phyloP scores from a whole-genome alignment of 1,284 basidiomycete species.

The Amylostereum chailletii region DNA sequence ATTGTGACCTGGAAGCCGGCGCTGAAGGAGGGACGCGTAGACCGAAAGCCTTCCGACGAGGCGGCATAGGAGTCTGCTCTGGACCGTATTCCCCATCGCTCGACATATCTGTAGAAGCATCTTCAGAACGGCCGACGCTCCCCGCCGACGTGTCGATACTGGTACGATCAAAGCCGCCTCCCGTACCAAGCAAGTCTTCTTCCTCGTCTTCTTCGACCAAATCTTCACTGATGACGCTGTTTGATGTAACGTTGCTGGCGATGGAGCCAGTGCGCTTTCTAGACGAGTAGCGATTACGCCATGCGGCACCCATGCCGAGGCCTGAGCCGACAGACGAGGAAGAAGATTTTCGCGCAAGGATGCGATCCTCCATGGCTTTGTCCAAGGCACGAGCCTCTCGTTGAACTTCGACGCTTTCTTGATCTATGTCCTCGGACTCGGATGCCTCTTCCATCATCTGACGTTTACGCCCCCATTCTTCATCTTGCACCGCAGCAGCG shows the following conservation, averaged over 20 bases:
- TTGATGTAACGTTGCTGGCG: slow-evolving; percentile 55
- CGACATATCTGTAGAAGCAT: slow-evolving; percentile 23
- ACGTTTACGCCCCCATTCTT: slow-evolving; percentile 76
- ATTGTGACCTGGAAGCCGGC: slow-evolving; percentile 35
- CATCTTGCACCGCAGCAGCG: slow-evolving; percentile 56
- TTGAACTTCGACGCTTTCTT: slow-evolving; percentile 50
- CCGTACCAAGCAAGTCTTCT: slow-evolving; percentile 56
- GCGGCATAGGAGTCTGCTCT: slow-evolving; percentile 19
- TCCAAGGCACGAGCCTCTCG: slow-evolving; percentile 71
- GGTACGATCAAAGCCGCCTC: slow-evolving; percentile 49
- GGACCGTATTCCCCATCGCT: slow-evolving; percentile 18
- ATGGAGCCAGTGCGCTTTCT: slow-evolving; percentile 67
- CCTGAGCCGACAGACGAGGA: slow-evolving; percentile 59
- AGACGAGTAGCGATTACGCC: slow-evolving; percentile 49
- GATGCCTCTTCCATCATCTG: slow-evolving; percentile 52
- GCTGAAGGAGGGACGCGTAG: slow-evolving; percentile 30
- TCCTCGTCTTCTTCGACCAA: slow-evolving; percentile 78
- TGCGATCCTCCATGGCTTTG: slow-evolving; percentile 75
- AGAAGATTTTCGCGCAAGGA: slow-evolving; percentile 63
- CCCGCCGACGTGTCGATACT: slow-evolving; percentile 25
- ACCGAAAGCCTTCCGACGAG: slow-evolving; percentile 19
- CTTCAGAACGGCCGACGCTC: slow-evolving; percentile 31
- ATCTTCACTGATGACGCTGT: slow-evolving; percentile 68
- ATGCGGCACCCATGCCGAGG: slow-evolving; percentile 56
- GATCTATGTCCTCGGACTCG: slow-evolving; percentile 41